phyloP scores from a whole-genome alignment of 2,329 filamentous ascomycete genomes.

The Colletotrichum falcatum region DNA sequence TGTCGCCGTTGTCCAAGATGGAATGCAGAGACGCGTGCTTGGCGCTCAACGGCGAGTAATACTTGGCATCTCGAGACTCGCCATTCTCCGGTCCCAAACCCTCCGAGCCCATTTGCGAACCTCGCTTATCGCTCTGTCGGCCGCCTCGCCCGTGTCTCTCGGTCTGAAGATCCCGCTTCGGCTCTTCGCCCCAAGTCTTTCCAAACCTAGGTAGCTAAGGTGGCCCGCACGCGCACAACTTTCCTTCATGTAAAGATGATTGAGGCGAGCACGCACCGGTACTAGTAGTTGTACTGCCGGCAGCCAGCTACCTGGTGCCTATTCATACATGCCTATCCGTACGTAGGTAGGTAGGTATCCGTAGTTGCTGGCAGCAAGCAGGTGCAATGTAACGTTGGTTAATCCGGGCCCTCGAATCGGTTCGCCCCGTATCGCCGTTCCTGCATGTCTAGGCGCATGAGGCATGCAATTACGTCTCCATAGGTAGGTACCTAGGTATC shows the following conservation, averaged over 20 bases:
- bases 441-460: constrained; percentile 12
- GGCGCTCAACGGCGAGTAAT: constrained; percentile 20
- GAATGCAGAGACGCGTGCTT: constrained; percentile 33
- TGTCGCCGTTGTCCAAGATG: constrained; percentile 20
- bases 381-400: constrained; percentile 30
- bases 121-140: constrained; percentile 2
- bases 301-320: no score
- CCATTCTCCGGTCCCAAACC: constrained; percentile 36
- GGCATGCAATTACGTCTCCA: background rate
- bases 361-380: constrained; percentile 2
- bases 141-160: constrained; percentile 21
- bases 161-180: constrained; percentile 38
- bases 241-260: background rate
- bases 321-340: no score
- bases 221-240: background rate
- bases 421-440: constrained; percentile 6
- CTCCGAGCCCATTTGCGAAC: constrained; percentile 28
- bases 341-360: no score
- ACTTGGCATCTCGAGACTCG: constrained; percentile 40
- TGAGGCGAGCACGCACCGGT: constrained; percentile 8
- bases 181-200: constrained; percentile 32
- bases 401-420: constrained; percentile 25
- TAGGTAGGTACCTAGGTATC: background rate
- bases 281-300: background rate
- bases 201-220: background rate